Evolutionary conservation across 1,284 basidiomycete genomes (phyloP).

Genomic region (Puccinia hordei): DNA sequence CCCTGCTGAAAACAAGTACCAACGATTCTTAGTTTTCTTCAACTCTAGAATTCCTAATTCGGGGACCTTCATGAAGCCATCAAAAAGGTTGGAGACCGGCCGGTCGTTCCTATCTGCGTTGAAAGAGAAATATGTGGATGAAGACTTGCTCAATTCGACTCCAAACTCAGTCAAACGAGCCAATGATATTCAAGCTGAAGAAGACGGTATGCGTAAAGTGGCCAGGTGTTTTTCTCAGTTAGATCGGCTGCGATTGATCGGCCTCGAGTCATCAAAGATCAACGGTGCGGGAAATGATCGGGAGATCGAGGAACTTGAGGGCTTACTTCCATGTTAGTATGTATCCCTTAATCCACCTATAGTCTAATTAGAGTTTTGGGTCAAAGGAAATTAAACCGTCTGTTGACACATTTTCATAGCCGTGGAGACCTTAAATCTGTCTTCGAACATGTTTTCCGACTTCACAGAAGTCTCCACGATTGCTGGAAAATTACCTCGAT

Average conservation of each 20-base stretch:
- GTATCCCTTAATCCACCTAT: neutral
- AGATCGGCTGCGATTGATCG: constrained; percentile 13
- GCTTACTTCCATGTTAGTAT: constrained; percentile 19
- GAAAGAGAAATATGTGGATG: constrained; percentile 23
- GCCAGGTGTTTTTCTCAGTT: constrained; percentile 12
- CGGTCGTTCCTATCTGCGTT: constrained; percentile 3
- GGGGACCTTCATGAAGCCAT: constrained; percentile 20
- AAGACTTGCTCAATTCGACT: neutral
- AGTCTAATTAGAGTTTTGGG: too few relatives aligned
- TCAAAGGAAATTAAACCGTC: neutral
- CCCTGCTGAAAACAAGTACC: neutral
- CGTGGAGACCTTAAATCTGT: constrained; percentile 19
- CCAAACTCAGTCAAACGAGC: neutral
- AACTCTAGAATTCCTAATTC: constrained; percentile 12
- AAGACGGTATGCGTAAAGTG: neutral
- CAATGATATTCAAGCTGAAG: neutral
- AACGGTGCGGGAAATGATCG: constrained; percentile 1
- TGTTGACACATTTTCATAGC: neutral
- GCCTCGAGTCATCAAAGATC: constrained; percentile 12
- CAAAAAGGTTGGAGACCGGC: constrained; percentile 4
- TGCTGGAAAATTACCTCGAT: constrained; percentile 9
- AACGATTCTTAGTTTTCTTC: neutral
- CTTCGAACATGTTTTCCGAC: constrained; percentile 22
- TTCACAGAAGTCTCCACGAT: constrained; percentile 13
- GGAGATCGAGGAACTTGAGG: neutral